Evolutionary conservation across 768 basidiomycete species (phyloP).

Genomic region (Ramaria sp.): DNA sequence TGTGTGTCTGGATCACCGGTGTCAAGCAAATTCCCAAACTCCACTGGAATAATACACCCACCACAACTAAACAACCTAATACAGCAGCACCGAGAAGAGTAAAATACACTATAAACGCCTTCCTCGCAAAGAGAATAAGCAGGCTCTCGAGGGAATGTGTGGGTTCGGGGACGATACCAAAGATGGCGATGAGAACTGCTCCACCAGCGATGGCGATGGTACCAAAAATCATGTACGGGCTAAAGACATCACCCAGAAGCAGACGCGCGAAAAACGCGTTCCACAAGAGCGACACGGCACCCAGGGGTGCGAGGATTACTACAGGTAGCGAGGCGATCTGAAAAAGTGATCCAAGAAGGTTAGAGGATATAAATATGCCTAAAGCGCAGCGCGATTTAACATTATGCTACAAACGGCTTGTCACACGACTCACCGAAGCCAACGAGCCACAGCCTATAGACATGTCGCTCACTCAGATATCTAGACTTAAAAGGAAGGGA

Average conservation of each 20-base stretch:
- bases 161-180: slow-evolving; percentile 84
- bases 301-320: slow-evolving; percentile 88
- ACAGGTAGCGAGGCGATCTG: slow-evolving; percentile 92
- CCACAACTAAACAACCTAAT: slow-evolving; percentile 47
- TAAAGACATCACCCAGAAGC: slow-evolving; percentile 78
- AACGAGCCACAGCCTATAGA: slow-evolving; percentile 65
- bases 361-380: slow-evolving; percentile 78
- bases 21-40: not conserved
- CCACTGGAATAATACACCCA: slow-evolving; percentile 27
- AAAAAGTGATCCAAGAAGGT: slow-evolving; percentile 78
- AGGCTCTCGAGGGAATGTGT: slow-evolving; percentile 83
- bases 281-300: slow-evolving; percentile 87
- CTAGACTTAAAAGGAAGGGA: not conserved
- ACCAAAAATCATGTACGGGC: slow-evolving; percentile 75
- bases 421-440: slow-evolving; percentile 48
- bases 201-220: slow-evolving; percentile 82
- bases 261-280: slow-evolving; percentile 86
- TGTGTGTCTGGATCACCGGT: slow-evolving; percentile 47
- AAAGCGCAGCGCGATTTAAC: not conserved
- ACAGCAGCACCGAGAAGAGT: slow-evolving; percentile 55
- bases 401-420: not conserved
- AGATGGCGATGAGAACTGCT: slow-evolving; percentile 81
- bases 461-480: not conserved
- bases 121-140: slow-evolving; percentile 60
- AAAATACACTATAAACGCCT: slow-evolving; percentile 75